Base-by-base conservation (phyloP, 768 basidiomycete species). In the Auricularia heimuer region DNA sequence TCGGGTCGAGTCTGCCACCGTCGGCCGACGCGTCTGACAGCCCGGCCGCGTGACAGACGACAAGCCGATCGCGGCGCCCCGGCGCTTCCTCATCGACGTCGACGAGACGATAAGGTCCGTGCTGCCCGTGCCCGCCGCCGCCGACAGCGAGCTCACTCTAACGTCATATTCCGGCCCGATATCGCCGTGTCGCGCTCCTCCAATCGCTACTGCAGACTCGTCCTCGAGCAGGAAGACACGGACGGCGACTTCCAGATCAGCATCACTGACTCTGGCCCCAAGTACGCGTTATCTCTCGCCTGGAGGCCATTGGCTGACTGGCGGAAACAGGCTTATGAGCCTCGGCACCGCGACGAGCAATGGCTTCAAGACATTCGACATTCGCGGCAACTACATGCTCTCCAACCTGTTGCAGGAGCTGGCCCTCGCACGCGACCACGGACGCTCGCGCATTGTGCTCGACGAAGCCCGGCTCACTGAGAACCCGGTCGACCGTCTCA, bases 341-440 rank as follows among this genome's bases (percentile, higher is more conserved):
- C 82, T 99, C 64, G 96, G 96, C 18, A 99, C 96, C 0, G 96
- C 94, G 8, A 94, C 94, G 3, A 94, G 92, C 75, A 99, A 99
- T 76, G 96, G 95, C 18, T 95, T 92, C 86, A 98, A 98, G 79
- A 89, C 88, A 3, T 97, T 97, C 74, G 96, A 99, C 76, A 93
- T 98, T 67, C 83, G 96, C 56, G 96, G 97, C 51, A 98, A 90
- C n/a, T 99, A 98, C 77, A 98, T 98, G 96, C 81, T 99, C 58
- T 98, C 96, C 12, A 98, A 98, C 76, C 84, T 99, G 33, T 82
- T 99, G n/a, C 96, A 99, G 80, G 96, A 99, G 74, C 88, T 99
- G 60, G 96, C 96, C 2, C 85, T 98, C 24, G 96, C 97, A 4
- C 86, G 93, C 8, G 96, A 98, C 73, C 94, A 96, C 75, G 89